These are phyloP conservation scores for Aspergillus leporis DNA, from an alignment of 495 filamentous ascomycete genomes.

Conservation along the genomic window DNA sequence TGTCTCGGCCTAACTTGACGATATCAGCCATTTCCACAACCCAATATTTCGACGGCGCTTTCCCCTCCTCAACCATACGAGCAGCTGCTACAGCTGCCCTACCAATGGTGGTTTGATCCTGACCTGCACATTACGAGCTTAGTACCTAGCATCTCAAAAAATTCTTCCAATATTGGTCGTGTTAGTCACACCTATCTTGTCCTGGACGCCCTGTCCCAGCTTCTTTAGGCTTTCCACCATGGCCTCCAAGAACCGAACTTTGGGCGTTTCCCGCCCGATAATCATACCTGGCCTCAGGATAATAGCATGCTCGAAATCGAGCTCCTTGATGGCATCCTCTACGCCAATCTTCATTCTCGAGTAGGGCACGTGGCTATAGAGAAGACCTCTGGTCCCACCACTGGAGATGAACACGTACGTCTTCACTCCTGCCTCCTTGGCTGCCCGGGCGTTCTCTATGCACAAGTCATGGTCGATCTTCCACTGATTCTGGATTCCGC, in stretches of 20 bases:
- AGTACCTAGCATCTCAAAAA: constrained; percentile 5
- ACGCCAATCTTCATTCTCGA: constrained; percentile 43
- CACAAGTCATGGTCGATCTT: constrained; percentile 53
- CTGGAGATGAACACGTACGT: constrained; percentile 52
- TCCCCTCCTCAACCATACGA: constrained; percentile 32
- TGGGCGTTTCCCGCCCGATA: constrained; percentile 33
- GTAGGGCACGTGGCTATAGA: constrained; percentile 31
- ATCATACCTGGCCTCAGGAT: constrained; percentile 42
- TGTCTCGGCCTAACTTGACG: constrained; percentile 33
- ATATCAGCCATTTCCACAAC: constrained; percentile 37
- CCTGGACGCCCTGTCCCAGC: constrained; percentile 32
- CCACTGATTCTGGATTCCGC: constrained; percentile 47
- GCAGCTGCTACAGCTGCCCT: constrained; percentile 40
- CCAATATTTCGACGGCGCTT: constrained; percentile 38
- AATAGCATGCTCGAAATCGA: constrained; percentile 39
- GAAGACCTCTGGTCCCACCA: constrained; percentile 30
- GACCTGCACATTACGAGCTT: constrained; percentile 20
- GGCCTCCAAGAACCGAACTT: constrained; percentile 29
- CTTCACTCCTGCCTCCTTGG: constrained; percentile 49
- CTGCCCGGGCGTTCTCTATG: constrained; percentile 47
- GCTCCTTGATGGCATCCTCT: constrained; percentile 39
- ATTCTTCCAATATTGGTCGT: neutral
- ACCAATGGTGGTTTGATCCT: constrained; percentile 37
- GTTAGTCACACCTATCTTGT: constrained; percentile 30
- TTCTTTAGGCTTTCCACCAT: constrained; percentile 28